Evolutionary conservation across 2,329 filamentous ascomycete species (phyloP), one percentile per base, ranked within the genome.

Genomic region (Helminthosporium solani): DNA sequence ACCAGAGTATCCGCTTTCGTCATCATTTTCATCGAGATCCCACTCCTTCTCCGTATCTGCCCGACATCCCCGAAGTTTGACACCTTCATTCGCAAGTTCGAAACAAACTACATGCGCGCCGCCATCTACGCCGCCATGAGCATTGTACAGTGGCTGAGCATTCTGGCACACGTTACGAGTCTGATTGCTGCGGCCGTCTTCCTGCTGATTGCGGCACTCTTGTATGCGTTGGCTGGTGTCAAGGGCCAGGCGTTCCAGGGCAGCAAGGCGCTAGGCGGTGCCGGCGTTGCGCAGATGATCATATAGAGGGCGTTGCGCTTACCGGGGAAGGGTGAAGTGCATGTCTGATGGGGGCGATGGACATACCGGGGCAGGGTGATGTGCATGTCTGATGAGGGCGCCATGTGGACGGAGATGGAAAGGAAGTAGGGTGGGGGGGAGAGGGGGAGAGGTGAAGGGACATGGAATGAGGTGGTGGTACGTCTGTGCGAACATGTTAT

Each of bases 271-370:
- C 79, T 99, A 42, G 94, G 94, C 57, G 94, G 94, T 42, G 86
- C 89, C 58, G 92, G 92, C 42, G 87, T 96, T 58, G 94, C 90
- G 52, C 91, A 96, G 78, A 96, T 97, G 92, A 96, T 97, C 74
- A 90, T 97, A 56, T 70, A 61, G 54, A 30, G 28, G 9, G 28
- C 4, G 8, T n/a, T n/a, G 28, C 5, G 28, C 7, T 8, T 31
- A n/a, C 28, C n/a, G n/a, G n/a, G n/a, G n/a, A n/a, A n/a, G n/a
- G n/a, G n/a, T n/a, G n/a, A n/a, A n/a, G n/a, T n/a, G n/a, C n/a
- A n/a, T n/a, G n/a, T n/a, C n/a, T n/a, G n/a, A n/a, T n/a, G n/a
- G n/a, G n/a, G n/a, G n/a, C n/a, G n/a, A n/a, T n/a, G n/a, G n/a
- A n/a, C n/a, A n/a, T n/a, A n/a, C n/a, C n/a, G n/a, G n/a, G n/a